Evolutionary conservation across 1,284 basidiomycete genomes (phyloP).

Genomic region (Naganishia liquefaciens): DNA sequence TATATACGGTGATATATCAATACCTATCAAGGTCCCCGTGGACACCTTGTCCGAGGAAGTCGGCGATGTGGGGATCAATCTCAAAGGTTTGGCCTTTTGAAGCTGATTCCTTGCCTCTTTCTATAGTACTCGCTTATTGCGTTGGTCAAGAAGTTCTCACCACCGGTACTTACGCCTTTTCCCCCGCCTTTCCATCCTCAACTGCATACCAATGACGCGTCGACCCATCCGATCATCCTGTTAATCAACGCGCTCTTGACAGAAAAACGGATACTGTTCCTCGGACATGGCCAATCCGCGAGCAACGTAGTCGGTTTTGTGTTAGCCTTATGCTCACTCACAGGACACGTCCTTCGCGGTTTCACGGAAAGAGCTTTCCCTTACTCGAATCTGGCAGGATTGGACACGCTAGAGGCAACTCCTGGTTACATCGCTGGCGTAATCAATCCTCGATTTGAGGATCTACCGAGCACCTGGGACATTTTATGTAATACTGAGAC

Average conservation of each 20-base stretch:
- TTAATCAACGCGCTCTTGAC: conserved; percentile 94
- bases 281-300: conserved; percentile 82
- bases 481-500: conserved; percentile 85
- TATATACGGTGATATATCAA: conserved; percentile 69
- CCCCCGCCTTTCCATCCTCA: conserved; percentile 83
- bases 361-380: conserved; percentile 89
- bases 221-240: conserved; percentile 88
- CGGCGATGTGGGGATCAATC: conserved; percentile 80
- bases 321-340: conserved; percentile 87
- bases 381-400: conserved; percentile 83
- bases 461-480: conserved; percentile 79
- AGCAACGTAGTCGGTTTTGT: conserved; percentile 86
- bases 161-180: conserved; percentile 60
- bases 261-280: conserved; percentile 88
- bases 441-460: conserved; percentile 92
- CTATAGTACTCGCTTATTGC: conserved; percentile 85
- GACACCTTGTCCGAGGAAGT: conserved; percentile 89
- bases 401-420: conserved; percentile 84
- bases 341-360: conserved; percentile 76
- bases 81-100: background rate
- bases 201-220: conserved; percentile 84
- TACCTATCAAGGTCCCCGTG: conserved; percentile 84
- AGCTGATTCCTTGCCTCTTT: background rate
- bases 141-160: conserved; percentile 83
- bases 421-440: conserved; percentile 93